A percentile compares a stretch with the other conserved stretches of the same genome.
These are phyloP conservation scores for Uronychia setigera DNA, from an alignment of 73 alveolate species.

Conservation along the genomic window DNA sequence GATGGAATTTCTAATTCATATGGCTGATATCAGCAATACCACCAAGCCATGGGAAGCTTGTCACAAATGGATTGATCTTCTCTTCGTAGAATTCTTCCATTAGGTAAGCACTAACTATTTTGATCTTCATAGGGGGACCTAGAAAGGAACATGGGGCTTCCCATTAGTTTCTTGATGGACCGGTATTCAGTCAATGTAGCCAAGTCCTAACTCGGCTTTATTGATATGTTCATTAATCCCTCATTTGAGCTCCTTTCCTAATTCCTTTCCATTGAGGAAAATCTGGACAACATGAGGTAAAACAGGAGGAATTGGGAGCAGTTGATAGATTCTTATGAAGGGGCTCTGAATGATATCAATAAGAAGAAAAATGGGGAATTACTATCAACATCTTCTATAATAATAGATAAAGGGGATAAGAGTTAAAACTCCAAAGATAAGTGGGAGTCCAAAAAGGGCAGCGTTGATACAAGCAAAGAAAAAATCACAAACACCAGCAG, in stretches of 20 bases:
- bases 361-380: not conserved
- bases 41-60: conserved; percentile 77
- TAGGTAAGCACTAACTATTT: conserved; percentile 43
- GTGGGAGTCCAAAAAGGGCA: too few relatives aligned
- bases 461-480: too few relatives aligned
- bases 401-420: not conserved
- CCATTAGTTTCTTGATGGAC: conserved; percentile 84
- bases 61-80: conserved; percentile 80
- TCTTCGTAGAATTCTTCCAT: conserved; percentile 83
- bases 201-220: conserved; percentile 79
- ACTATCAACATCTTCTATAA: not conserved
- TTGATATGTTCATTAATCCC: conserved; percentile 56
- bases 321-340: not conserved
- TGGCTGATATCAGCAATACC: conserved; percentile 85
- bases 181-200: conserved; percentile 83
- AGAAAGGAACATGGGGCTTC: conserved; percentile 76
- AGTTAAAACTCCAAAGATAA: too few relatives aligned
- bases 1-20: conserved; percentile 74
- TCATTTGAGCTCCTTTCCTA: conserved; percentile 50
- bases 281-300: not conserved
- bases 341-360: not conserved
- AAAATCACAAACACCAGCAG: not conserved
- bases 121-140: conserved; percentile 80
- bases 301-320: conserved; percentile 1
- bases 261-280: not conserved